phyloP scores from a whole-genome alignment of 345 rosid species.

The Erodium maritimum region DNA sequence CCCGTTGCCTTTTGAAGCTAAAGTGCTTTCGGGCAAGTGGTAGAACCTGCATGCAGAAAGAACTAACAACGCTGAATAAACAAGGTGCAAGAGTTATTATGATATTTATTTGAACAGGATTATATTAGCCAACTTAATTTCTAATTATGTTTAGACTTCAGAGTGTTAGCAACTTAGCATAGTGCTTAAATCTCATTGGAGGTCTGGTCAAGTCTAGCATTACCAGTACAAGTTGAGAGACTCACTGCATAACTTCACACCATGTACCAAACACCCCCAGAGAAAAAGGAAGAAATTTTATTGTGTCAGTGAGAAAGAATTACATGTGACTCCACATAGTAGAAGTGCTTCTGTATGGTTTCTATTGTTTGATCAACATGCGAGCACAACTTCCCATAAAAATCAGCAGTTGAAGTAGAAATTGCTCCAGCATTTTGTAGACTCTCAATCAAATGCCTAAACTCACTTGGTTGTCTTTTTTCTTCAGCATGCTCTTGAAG shows the following conservation, averaged over 20 bases:
- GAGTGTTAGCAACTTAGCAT: constrained; percentile 1
- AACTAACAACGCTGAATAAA: constrained; percentile 5
- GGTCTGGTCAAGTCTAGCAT: neutral
- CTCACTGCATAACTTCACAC: neutral
- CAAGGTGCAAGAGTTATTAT: no score
- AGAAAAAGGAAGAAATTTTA: no score
- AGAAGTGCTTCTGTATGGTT: constrained; percentile 60
- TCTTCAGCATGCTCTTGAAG: constrained; percentile 72
- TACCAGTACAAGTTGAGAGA: neutral
- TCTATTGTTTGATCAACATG: constrained; percentile 86
- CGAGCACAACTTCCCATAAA: constrained; percentile 62
- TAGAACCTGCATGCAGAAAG: constrained; percentile 50
- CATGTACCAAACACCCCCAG: no score
- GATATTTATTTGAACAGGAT: no score
- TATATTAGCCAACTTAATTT: no score
- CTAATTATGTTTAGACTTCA: no score
- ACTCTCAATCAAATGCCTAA: constrained; percentile 65
- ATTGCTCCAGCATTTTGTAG: constrained; percentile 60
- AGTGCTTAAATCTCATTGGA: neutral
- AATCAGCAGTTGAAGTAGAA: constrained; percentile 60
- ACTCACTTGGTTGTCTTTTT: constrained; percentile 63
- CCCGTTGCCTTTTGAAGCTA: constrained; percentile 61
- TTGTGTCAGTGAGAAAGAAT: constrained; percentile 4
- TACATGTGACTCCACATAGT: constrained; percentile 77
- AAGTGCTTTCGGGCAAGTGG: constrained; percentile 69